phyloP scores from a whole-genome alignment of 2,329 filamentous ascomycete species.

The Dactylellina parvicollis region DNA sequence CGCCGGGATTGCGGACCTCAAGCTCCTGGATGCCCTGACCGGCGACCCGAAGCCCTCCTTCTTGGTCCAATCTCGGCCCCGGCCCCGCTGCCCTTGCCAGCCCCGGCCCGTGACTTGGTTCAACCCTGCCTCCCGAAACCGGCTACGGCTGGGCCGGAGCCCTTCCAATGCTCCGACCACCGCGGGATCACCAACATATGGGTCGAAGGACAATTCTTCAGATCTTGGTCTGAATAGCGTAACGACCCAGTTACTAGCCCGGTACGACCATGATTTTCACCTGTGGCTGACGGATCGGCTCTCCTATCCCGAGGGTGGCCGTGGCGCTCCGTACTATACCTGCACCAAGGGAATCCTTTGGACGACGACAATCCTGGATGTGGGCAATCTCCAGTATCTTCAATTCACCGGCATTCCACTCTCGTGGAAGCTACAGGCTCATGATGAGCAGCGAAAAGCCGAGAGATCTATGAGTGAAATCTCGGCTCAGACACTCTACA shows the following conservation, averaged over 20 bases:
- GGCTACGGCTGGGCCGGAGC: slow-evolving; percentile 10
- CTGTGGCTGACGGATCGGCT: slow-evolving; percentile 28
- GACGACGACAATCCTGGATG: slow-evolving; percentile 22
- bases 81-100: not conserved
- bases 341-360: slow-evolving; percentile 38
- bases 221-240: not conserved
- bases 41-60: slow-evolving; percentile 32
- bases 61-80: slow-evolving; percentile 14
- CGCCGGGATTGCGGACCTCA: slow-evolving; percentile 19
- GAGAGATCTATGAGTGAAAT: slow-evolving; percentile 31
- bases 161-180: not conserved
- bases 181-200: slow-evolving; percentile 15
- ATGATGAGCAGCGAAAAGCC: slow-evolving; percentile 11
- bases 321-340: slow-evolving; percentile 23
- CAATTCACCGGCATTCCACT: slow-evolving; percentile 31
- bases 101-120: slow-evolving; percentile 24
- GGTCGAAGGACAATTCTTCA: slow-evolving; percentile 6
- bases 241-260: slow-evolving; percentile 4
- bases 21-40: slow-evolving; percentile 24
- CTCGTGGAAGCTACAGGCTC: slow-evolving; percentile 21
- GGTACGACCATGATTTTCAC: slow-evolving; percentile 40
- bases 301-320: slow-evolving; percentile 4
- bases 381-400: slow-evolving; percentile 9
- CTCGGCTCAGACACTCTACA: slow-evolving; percentile 26
- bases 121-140: slow-evolving; percentile 9